Conservation (phyloP, 148 eudicot genomes). For the Chenopodium quinoa region DNA sequence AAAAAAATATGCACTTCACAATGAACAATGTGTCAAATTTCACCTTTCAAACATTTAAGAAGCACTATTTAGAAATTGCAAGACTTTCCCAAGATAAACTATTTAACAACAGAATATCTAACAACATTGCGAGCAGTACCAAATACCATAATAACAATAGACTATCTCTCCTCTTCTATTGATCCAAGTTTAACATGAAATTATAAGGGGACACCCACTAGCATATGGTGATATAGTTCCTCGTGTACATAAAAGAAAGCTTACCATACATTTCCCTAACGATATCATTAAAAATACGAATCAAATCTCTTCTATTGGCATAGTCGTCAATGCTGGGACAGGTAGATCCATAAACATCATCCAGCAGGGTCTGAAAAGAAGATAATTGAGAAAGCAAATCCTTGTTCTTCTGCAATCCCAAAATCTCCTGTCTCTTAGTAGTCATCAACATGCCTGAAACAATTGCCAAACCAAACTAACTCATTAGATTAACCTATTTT, state of each 20-base stretch:
- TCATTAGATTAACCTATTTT: background rate
- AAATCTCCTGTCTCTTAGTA: constrained; percentile 45
- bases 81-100: background rate
- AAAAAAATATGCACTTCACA: background rate
- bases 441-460: constrained; percentile 44
- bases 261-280: constrained; percentile 82
- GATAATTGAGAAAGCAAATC: constrained; percentile 30
- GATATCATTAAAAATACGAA: constrained; percentile 68
- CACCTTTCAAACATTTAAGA: background rate
- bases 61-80: background rate
- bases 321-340: constrained; percentile 65
- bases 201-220: background rate
- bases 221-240: background rate
- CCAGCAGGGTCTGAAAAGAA: constrained; percentile 43
- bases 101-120: background rate
- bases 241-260: constrained; percentile 1
- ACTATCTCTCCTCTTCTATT: background rate
- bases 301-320: constrained; percentile 53
- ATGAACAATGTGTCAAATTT: background rate
- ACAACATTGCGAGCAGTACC: background rate
- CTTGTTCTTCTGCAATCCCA: constrained; percentile 36
- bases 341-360: constrained; percentile 41
- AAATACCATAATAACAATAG: background rate
- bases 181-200: background rate
- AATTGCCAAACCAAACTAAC: constrained; percentile 6